Evolutionary conservation across 306 rosid genomes (phyloP).

Genomic region (Coriaria nepalensis): DNA sequence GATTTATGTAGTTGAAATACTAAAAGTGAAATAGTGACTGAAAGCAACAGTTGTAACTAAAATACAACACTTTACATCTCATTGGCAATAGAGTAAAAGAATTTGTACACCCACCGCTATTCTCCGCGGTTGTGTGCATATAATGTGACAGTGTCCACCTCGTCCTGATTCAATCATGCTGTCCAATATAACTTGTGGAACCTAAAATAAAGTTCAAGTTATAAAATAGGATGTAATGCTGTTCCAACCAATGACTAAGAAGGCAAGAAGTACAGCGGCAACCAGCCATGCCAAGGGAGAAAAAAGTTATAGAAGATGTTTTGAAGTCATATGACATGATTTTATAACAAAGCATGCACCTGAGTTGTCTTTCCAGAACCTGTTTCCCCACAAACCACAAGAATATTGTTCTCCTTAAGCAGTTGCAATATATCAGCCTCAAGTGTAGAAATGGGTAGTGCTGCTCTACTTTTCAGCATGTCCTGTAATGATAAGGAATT

Average conservation of each 20-base stretch:
- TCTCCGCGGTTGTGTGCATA: slow-evolving; percentile 97
- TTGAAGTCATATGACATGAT: no score
- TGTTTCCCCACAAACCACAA: slow-evolving; percentile 97
- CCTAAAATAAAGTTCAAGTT: slow-evolving; percentile 36
- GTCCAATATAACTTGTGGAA: slow-evolving; percentile 92
- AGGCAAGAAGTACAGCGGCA: no score
- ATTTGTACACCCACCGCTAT: slow-evolving; percentile 59
- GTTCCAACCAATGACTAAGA: no score
- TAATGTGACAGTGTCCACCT: slow-evolving; percentile 71
- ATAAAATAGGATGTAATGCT: no score
- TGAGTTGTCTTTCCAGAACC: slow-evolving; percentile 99
- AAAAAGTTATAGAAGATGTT: slow-evolving; percentile 3
- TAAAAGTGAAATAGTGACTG: no score
- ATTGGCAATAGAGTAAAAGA: no score
- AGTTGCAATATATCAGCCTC: slow-evolving; percentile 61
- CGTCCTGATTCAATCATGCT: slow-evolving; percentile 66
- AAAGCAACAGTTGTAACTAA: no score
- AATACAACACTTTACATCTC: no score
- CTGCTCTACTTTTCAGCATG: slow-evolving; percentile 67
- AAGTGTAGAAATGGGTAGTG: slow-evolving; percentile 65
- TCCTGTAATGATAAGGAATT: no score
- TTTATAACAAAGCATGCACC: slow-evolving; percentile 35
- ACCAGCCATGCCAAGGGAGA: neutral
- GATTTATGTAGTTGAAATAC: no score
- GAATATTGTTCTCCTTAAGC: slow-evolving; percentile 53